A percentile compares a stretch with the other conserved stretches of the same genome.
These are phyloP conservation scores for Lactifluus volemus DNA, from an alignment of 768 basidiomycete genomes.

Conservation along the genomic window DNA sequence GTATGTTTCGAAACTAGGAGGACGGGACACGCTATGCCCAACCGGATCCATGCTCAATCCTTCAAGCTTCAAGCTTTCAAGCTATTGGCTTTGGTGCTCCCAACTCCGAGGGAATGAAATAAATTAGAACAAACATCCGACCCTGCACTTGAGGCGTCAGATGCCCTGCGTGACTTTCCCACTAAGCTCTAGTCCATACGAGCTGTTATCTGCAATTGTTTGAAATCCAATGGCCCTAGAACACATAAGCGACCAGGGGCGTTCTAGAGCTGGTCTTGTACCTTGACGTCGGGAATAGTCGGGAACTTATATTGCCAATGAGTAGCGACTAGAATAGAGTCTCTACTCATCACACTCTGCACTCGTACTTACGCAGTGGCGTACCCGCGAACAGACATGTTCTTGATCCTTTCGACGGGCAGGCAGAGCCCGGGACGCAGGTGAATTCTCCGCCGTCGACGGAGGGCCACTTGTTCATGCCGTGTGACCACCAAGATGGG, in stretches of 20 bases:
- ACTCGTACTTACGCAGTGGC: not conserved
- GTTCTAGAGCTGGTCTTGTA: not conserved
- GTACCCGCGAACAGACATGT: not conserved
- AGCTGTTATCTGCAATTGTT: not conserved
- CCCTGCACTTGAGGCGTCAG: not conserved
- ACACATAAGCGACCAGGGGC: not conserved
- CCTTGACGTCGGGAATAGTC: constrained; percentile 1
- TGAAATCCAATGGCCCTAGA: not conserved
- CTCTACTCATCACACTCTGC: not conserved
- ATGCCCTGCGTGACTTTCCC: not conserved
- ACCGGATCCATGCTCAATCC: not conserved
- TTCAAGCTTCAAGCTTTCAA: not conserved
- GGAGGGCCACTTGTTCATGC: not conserved
- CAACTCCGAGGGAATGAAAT: not conserved
- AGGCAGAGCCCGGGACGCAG: not conserved
- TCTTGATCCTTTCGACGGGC: not conserved
- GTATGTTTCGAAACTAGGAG: not conserved
- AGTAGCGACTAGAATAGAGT: not conserved
- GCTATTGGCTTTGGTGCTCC: not conserved
- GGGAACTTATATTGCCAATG: not conserved
- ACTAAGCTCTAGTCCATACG: not conserved
- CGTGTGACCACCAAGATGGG: not conserved
- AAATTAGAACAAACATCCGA: not conserved
- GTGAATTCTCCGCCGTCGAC: not conserved
- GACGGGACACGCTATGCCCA: not conserved